These are phyloP conservation scores for Penicillium sp. DNA, from an alignment of 2,329 filamentous ascomycete genomes.

Conservation along the genomic window DNA sequence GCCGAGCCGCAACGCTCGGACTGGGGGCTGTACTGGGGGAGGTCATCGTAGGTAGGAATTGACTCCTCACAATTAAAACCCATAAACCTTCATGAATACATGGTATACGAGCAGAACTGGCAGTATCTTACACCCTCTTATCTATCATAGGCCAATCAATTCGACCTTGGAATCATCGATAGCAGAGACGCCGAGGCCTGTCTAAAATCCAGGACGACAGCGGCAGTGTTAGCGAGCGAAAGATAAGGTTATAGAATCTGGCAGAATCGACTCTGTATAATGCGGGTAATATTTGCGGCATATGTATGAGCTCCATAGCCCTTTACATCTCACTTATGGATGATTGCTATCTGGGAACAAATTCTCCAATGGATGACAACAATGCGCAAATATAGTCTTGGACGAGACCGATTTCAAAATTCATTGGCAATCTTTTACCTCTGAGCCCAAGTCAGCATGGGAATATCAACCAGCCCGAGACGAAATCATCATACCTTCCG, in stretches of 20 bases:
- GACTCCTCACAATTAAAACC: background rate
- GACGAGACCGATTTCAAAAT: conserved; percentile 1
- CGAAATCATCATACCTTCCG: conserved; percentile 23
- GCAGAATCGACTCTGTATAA: background rate
- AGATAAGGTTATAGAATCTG: background rate
- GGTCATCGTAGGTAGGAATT: background rate
- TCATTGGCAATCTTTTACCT: conserved; percentile 14
- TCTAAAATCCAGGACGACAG: background rate
- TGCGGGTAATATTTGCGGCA: background rate
- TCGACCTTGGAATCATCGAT: background rate
- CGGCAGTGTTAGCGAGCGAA: background rate
- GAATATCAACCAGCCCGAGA: background rate
- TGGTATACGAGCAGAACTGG: background rate
- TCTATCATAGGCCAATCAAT: background rate
- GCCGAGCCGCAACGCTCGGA: conserved; percentile 1
- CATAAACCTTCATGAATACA: background rate
- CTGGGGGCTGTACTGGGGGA: background rate
- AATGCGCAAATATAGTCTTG: background rate
- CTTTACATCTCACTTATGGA: background rate
- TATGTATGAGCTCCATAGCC: background rate
- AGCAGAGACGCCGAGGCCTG: too few relatives aligned
- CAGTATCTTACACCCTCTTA: background rate
- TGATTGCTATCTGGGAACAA: conserved; percentile 1
- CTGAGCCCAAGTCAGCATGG: conserved; percentile 21
- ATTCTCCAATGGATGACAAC: background rate